Conservation (phyloP, 768 basidiomycete species). For the Ramaria sp. region DNA sequence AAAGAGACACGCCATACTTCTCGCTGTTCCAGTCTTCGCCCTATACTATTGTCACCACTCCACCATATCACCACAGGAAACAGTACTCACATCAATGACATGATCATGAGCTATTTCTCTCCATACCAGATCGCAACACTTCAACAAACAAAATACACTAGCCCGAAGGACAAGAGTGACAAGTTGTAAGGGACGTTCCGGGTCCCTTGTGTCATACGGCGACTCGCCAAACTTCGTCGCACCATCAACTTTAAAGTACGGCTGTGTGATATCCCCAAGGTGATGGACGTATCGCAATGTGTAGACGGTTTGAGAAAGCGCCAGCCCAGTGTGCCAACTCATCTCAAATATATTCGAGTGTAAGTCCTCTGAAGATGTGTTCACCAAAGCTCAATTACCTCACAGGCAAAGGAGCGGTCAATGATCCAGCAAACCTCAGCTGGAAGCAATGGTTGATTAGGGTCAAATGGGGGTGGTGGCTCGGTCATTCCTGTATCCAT, state of each 20-base stretch:
- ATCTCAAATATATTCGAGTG: slow-evolving; percentile 37
- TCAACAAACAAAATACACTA: slow-evolving; percentile 56
- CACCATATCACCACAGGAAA: slow-evolving; percentile 8
- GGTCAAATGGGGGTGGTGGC: slow-evolving; percentile 44
- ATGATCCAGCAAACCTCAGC: slow-evolving; percentile 85
- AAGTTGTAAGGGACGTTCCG: slow-evolving; percentile 45
- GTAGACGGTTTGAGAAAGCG: slow-evolving; percentile 78
- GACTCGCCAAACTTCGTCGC: slow-evolving; percentile 31
- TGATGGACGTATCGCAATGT: slow-evolving; percentile 67
- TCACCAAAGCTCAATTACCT: slow-evolving; percentile 35
- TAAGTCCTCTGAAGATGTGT: slow-evolving; percentile 8
- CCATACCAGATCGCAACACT: slow-evolving; percentile 77
- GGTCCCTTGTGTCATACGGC: slow-evolving; percentile 23
- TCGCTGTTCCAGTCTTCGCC: slow-evolving; percentile 86
- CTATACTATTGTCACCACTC: slow-evolving; percentile 27
- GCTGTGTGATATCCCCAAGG: slow-evolving; percentile 36
- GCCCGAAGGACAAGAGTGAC: slow-evolving; percentile 59
- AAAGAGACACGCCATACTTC: slow-evolving; percentile 70
- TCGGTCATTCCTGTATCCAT: slow-evolving; percentile 70
- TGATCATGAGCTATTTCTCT: slow-evolving; percentile 67
- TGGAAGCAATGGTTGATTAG: slow-evolving; percentile 49
- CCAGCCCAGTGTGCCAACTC: slow-evolving; percentile 79
- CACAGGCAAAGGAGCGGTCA: slow-evolving; percentile 65
- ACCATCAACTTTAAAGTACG: slow-evolving; percentile 19
- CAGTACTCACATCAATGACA: slow-evolving; percentile 59